Evolutionary conservation across 192 early-diverging fungal species (phyloP).

Genomic region (Mortierella antarctica): DNA sequence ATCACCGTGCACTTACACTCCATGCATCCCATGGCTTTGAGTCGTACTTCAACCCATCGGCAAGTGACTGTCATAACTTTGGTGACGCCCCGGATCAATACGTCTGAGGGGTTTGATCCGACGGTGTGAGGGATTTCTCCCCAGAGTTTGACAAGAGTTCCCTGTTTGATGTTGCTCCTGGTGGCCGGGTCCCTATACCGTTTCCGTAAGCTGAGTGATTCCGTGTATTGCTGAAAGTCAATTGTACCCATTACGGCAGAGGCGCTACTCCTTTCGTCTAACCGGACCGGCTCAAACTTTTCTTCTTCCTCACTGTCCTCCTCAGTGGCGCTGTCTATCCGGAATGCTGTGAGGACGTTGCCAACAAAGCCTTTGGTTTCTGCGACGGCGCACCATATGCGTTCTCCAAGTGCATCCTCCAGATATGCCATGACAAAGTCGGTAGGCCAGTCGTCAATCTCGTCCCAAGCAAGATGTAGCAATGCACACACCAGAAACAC

Average conservation of each 20-base stretch:
- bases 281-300: slow-evolving; percentile 36
- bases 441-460: slow-evolving; percentile 42
- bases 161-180: slow-evolving; percentile 32
- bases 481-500: slow-evolving; percentile 39
- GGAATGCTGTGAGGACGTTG: slow-evolving; percentile 41
- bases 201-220: slow-evolving; percentile 15
- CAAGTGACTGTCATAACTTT: slow-evolving; percentile 50
- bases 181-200: slow-evolving; percentile 27
- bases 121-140: slow-evolving; percentile 20
- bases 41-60: slow-evolving; percentile 46
- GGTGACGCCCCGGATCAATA: slow-evolving; percentile 31
- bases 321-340: slow-evolving; percentile 9
- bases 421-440: slow-evolving; percentile 53
- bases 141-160: slow-evolving; percentile 34
- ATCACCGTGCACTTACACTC: slow-evolving; percentile 27
- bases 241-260: slow-evolving; percentile 40
- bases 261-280: slow-evolving; percentile 33
- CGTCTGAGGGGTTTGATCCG: slow-evolving; percentile 26
- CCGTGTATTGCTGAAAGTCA: slow-evolving; percentile 35
- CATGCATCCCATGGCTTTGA: slow-evolving; percentile 42
- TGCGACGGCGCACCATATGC: slow-evolving; percentile 39
- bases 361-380: slow-evolving; percentile 38
- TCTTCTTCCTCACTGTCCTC: slow-evolving; percentile 13
- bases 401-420: slow-evolving; percentile 42
- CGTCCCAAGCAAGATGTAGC: slow-evolving; percentile 44